Evolutionary conservation across 768 basidiomycete species (phyloP).

Genomic region (Sporobolomyces roseus): DNA sequence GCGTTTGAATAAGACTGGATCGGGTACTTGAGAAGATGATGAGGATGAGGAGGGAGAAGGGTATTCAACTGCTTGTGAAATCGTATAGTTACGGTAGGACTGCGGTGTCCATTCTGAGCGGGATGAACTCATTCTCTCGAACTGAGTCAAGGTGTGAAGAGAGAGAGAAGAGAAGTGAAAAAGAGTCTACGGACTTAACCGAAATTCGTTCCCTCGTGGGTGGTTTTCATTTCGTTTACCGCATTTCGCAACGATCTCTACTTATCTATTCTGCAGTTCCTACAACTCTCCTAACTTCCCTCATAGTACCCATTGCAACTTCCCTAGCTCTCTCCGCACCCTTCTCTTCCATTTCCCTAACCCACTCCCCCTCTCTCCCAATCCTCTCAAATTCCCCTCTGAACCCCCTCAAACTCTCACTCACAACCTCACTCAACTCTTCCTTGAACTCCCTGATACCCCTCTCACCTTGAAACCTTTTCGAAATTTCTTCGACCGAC

Average conservation of each 20-base stretch:
- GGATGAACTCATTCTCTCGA: background rate
- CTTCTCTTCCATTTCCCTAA: constrained; percentile 60
- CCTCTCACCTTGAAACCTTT: constrained; percentile 48
- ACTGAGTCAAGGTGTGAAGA: background rate
- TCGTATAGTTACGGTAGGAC: constrained; percentile 64
- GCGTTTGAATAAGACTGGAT: constrained; percentile 13
- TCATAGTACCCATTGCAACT: constrained; percentile 63
- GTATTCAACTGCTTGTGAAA: constrained; percentile 60
- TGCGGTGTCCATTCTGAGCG: constrained; percentile 65
- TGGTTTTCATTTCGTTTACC: too few species aligned
- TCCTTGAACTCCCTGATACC: constrained; percentile 69
- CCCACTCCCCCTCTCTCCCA: constrained; percentile 59
- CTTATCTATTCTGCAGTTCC: constrained; percentile 54
- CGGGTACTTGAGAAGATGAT: constrained; percentile 52
- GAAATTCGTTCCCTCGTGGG: background rate
- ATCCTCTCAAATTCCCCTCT: constrained; percentile 67
- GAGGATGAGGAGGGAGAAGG: constrained; percentile 1
- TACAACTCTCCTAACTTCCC: constrained; percentile 63
- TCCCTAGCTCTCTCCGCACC: constrained; percentile 65
- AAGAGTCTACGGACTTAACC: too few species aligned
- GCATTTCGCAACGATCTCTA: background rate
- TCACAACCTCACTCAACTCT: constrained; percentile 70
- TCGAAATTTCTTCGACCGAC: constrained; percentile 47
- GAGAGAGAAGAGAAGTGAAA: background rate
- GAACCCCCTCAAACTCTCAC: constrained; percentile 63